Conservation (phyloP, 345 rosid genomes). For the Linum usitatissimum region DNA sequence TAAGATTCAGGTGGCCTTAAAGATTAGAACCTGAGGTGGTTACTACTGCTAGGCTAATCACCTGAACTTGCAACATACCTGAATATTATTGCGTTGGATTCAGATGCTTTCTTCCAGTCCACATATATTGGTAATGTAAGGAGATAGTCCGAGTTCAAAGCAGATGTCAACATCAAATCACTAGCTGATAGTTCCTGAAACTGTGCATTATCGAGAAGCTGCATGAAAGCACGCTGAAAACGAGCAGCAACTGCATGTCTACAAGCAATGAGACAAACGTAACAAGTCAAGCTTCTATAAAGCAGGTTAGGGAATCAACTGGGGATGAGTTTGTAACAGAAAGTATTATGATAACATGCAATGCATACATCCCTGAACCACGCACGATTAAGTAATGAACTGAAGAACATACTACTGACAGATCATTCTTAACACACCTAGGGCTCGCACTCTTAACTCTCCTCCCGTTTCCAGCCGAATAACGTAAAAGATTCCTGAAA, state of each 20-base stretch:
- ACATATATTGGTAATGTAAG: constrained; percentile 82
- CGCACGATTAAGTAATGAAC: background rate
- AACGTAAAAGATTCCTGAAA: constrained; percentile 40
- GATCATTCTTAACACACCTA: constrained; percentile 22
- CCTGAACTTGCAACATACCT: constrained; percentile 30
- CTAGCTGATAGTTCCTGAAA: constrained; percentile 80
- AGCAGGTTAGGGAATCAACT: background rate
- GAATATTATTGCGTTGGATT: constrained; percentile 82
- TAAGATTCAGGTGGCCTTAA: background rate
- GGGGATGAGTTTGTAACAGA: background rate
- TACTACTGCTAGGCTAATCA: background rate
- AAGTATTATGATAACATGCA: no score
- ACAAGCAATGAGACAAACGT: constrained; percentile 13
- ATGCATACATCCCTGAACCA: no score
- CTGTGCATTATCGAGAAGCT: constrained; percentile 69
- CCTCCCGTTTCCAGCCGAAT: constrained; percentile 27
- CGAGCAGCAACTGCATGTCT: constrained; percentile 72
- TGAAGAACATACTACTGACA: background rate
- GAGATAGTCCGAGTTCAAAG: constrained; percentile 85
- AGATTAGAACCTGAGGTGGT: background rate
- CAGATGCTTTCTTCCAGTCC: constrained; percentile 82
- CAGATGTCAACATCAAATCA: constrained; percentile 80
- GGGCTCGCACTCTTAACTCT: constrained; percentile 26
- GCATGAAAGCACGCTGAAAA: constrained; percentile 90
- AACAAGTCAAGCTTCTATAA: constrained; percentile 1